phyloP scores from a whole-genome alignment of 2,329 filamentous ascomycete species.

The Aureobasidium pullulans region DNA sequence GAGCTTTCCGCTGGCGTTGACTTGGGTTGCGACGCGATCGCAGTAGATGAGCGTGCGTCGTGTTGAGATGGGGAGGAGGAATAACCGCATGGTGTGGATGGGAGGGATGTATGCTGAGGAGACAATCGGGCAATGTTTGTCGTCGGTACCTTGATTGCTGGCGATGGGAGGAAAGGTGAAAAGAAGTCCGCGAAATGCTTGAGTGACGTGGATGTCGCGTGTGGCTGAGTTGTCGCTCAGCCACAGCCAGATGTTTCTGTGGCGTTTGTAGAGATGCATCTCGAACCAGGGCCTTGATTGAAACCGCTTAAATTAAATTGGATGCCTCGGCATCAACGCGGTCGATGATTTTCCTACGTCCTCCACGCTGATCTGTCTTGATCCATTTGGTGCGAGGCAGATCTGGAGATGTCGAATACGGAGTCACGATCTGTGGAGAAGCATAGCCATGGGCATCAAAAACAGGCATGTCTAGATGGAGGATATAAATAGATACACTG shows the following conservation, averaged over 20 bases:
- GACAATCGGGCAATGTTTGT: too few species aligned
- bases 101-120: too few species aligned
- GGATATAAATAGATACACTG: slow-evolving; percentile 4
- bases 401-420: background rate
- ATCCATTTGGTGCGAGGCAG: background rate
- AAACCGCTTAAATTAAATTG: background rate
- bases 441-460: background rate
- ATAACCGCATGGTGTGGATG: slow-evolving; percentile 66
- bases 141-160: background rate
- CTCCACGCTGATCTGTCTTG: background rate
- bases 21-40: slow-evolving; percentile 50
- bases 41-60: slow-evolving; percentile 88
- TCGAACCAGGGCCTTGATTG: background rate
- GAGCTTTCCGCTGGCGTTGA: slow-evolving; percentile 39
- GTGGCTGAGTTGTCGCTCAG: background rate
- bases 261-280: background rate
- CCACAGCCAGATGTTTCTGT: background rate
- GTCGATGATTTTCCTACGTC: background rate
- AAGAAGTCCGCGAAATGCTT: background rate
- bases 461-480: background rate
- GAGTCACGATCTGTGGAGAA: background rate
- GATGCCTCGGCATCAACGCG: too few species aligned
- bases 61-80: slow-evolving; percentile 87
- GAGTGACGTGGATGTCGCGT: background rate
- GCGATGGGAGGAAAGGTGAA: background rate